Conservation (phyloP, 805 yeast genomes). For the Kregervanrija pseudodelftensis region DNA sequence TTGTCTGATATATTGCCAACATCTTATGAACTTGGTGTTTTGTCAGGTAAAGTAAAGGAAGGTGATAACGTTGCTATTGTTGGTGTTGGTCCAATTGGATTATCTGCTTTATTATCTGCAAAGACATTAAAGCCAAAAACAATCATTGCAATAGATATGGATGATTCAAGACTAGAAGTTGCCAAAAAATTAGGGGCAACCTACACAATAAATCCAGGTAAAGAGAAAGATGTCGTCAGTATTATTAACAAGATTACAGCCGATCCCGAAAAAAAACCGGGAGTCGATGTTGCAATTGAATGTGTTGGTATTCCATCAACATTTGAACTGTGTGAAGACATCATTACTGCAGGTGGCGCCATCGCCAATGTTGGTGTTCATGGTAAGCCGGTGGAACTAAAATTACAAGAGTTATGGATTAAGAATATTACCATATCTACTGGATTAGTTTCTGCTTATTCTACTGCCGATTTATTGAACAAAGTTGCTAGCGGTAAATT, state of each 20-base stretch:
- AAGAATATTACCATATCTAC: constrained; percentile 37
- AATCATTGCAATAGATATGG: constrained; percentile 52
- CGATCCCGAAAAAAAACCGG: constrained; percentile 30
- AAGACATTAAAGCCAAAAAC: constrained; percentile 46
- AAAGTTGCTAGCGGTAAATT: constrained; percentile 31
- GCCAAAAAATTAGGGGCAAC: constrained; percentile 59
- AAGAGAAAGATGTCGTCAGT: constrained; percentile 32
- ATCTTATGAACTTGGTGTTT: constrained; percentile 60
- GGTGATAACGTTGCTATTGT: constrained; percentile 58
- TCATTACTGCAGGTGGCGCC: constrained; percentile 53
- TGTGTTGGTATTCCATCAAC: constrained; percentile 62
- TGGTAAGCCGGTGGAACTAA: constrained; percentile 35
- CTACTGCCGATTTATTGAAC: constrained; percentile 32
- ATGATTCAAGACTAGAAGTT: constrained; percentile 50
- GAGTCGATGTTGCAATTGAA: constrained; percentile 57
- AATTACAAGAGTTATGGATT: constrained; percentile 39
- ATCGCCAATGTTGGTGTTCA: constrained; percentile 60
- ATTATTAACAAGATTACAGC: constrained; percentile 20
- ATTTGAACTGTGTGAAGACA: constrained; percentile 50
- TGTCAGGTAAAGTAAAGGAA: constrained; percentile 42
- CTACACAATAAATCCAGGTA: constrained; percentile 44
- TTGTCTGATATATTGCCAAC: constrained; percentile 61
- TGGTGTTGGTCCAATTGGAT: constrained; percentile 65
- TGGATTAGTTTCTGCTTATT: constrained; percentile 43
- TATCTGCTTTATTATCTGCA: constrained; percentile 53